phyloP scores from a whole-genome alignment of 257 asterid species.

The Nicotiana undulata region DNA sequence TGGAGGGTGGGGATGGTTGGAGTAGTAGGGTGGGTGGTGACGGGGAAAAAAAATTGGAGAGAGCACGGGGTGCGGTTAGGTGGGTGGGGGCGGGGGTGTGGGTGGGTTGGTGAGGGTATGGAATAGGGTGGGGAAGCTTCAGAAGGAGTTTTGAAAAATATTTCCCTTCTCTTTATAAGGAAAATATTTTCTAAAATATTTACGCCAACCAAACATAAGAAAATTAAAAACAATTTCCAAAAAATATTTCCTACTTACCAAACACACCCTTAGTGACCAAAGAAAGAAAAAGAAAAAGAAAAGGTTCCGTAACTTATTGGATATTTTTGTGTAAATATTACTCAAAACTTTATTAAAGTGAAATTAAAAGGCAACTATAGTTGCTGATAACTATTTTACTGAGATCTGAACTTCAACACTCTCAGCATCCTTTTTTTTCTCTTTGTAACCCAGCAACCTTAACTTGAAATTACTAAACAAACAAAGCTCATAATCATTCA shows the following conservation, averaged over 20 bases:
- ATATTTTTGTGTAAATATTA: not conserved
- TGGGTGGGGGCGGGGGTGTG: too few species aligned
- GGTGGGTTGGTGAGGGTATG: too few species aligned
- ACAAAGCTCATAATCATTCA: not conserved
- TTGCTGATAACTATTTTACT: not conserved
- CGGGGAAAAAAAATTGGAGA: too few species aligned
- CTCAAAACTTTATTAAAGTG: not conserved
- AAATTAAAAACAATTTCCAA: too few species aligned
- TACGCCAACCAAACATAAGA: too few species aligned
- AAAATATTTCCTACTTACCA: accelerated
- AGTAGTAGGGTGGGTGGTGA: too few species aligned
- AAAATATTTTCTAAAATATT: too few species aligned
- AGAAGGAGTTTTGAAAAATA: too few species aligned
- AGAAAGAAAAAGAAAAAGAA: not conserved
- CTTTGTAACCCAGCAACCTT: not conserved
- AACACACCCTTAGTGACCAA: not conserved
- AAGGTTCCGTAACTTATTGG: not conserved
- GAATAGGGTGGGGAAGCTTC: too few species aligned
- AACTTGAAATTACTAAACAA: not conserved
- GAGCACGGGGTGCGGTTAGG: too few species aligned
- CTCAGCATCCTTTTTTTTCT: not conserved
- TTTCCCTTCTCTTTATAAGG: too few species aligned
- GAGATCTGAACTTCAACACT: not conserved
- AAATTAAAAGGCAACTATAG: not conserved
- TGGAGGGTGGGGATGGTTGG: too few species aligned